phyloP scores from a whole-genome alignment of 1,284 basidiomycete species.

The Boletellus dicymbophilus region DNA sequence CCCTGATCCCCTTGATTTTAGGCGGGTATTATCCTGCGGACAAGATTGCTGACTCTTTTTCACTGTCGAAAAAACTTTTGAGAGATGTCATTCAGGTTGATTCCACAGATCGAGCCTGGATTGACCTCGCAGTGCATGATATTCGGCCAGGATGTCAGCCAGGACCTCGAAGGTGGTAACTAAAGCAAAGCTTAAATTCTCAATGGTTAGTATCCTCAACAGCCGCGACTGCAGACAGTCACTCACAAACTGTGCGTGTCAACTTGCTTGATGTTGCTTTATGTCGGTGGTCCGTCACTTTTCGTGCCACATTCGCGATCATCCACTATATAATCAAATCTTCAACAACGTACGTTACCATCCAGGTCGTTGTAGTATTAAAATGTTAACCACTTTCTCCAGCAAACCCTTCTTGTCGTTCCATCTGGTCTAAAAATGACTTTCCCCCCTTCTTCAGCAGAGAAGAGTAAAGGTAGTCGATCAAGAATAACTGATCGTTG shows the following conservation, averaged over 20 bases:
- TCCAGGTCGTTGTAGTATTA: no score
- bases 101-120: not conserved
- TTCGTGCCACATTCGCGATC: not conserved
- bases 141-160: conserved; percentile 1
- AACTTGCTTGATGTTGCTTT: not conserved
- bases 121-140: conserved; percentile 1
- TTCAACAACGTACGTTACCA: not conserved
- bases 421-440: no score
- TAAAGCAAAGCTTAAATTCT: not conserved
- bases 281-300: not conserved
- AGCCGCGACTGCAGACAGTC: not conserved
- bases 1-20: no score
- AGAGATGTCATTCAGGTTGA: not conserved
- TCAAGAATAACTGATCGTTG: no score
- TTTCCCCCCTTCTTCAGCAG: no score
- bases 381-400: no score
- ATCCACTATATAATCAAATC: not conserved
- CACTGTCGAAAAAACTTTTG: not conserved
- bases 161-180: not conserved
- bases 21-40: no score
- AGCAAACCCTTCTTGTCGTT: no score
- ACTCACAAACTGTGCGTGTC: not conserved
- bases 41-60: no score
- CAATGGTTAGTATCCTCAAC: not conserved
- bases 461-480: no score